A percentile compares a stretch with the other conserved stretches of the same genome.
phyloP scores from a whole-genome alignment of 2,329 filamentous ascomycete genomes.

The Mollisiaceae sp. region DNA sequence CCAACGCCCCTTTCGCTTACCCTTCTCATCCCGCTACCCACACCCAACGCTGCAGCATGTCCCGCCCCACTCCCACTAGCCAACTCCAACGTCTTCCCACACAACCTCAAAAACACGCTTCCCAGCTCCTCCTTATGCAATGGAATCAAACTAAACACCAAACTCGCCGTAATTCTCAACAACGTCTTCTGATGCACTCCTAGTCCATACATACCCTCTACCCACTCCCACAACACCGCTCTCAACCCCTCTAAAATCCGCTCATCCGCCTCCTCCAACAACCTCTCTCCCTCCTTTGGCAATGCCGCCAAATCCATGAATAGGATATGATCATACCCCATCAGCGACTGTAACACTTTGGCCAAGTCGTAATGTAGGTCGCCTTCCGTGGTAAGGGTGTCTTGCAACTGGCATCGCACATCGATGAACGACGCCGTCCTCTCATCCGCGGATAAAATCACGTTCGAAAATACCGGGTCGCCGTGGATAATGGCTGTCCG shows the following conservation, averaged over 20 bases:
- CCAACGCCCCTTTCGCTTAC: neutral
- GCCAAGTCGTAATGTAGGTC: conserved; percentile 20
- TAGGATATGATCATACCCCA: conserved; percentile 20
- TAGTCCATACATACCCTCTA: conserved; percentile 16
- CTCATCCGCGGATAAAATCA: conserved; percentile 7
- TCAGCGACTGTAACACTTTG: conserved; percentile 15
- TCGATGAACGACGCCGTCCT: conserved; percentile 15
- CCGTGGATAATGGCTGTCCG: conserved; percentile 17
- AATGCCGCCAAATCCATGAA: neutral
- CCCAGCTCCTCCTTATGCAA: conserved; percentile 39
- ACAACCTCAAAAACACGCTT: conserved; percentile 31
- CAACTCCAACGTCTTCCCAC: conserved; percentile 28
- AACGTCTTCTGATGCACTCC: conserved; percentile 42
- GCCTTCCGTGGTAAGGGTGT: conserved; percentile 15
- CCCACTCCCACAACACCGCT: conserved; percentile 14
- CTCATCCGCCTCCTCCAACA: conserved; percentile 14
- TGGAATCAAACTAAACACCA: conserved; percentile 42
- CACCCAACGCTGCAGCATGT: conserved; percentile 39
- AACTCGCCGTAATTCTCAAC: conserved; percentile 40
- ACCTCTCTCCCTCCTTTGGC: neutral
- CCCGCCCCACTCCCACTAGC: conserved; percentile 10
- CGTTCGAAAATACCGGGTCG: conserved; percentile 18
- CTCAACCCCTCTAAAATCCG: conserved; percentile 1
- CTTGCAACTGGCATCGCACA: conserved; percentile 14
- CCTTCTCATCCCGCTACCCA: neutral